phyloP scores from a whole-genome alignment of 768 basidiomycete species.

The Amanita pallidorosea region DNA sequence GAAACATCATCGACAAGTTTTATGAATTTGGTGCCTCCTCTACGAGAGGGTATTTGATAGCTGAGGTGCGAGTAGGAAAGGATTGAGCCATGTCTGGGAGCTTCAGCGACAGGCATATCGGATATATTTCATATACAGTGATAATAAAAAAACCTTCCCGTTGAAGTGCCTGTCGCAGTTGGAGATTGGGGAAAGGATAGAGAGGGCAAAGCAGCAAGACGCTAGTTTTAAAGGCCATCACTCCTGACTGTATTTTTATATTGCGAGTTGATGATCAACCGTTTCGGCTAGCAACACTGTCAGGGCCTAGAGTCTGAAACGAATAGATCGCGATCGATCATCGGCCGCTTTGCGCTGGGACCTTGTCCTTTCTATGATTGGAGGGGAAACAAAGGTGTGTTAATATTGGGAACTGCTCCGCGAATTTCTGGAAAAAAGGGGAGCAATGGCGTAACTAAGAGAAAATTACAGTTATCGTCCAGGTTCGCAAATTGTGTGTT shows the following conservation, averaged over 20 bases:
- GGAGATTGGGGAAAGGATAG: neutral
- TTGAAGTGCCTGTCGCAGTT: neutral
- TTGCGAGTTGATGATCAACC: neutral
- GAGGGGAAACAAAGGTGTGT: too few relatives aligned
- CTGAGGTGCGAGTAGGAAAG: constrained; percentile 23
- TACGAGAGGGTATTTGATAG: constrained; percentile 17
- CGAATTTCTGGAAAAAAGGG: too few relatives aligned
- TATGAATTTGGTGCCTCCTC: constrained; percentile 14
- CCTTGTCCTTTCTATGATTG: too few relatives aligned
- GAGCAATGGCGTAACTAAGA: too few relatives aligned
- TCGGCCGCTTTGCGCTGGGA: neutral
- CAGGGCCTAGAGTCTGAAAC: neutral
- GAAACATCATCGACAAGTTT: constrained; percentile 29
- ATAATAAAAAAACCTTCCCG: neutral
- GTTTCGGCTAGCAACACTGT: neutral
- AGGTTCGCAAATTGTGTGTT: too few relatives aligned
- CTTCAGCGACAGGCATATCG: neutral
- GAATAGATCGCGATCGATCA: neutral
- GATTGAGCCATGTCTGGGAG: constrained; percentile 11
- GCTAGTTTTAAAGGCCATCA: neutral
- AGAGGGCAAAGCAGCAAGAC: neutral
- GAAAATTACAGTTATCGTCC: too few relatives aligned
- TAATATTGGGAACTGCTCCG: too few relatives aligned
- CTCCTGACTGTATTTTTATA: neutral
- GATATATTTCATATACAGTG: neutral